phyloP scores from a whole-genome alignment of 148 eudicot species.

The Arctostaphylos glauca region DNA sequence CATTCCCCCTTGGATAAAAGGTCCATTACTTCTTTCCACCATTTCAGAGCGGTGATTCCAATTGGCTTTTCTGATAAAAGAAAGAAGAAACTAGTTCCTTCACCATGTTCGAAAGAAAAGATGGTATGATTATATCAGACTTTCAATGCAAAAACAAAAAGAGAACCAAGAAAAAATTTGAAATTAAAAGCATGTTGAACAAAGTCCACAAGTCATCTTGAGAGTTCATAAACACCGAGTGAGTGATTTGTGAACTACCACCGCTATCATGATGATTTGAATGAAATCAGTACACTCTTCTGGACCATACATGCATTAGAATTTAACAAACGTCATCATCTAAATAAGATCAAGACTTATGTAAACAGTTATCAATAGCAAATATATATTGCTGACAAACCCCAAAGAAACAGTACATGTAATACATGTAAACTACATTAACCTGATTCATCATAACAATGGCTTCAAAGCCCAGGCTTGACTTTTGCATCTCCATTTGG shows the following conservation, averaged over 20 bases:
- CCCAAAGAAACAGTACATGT: not conserved
- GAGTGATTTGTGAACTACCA: not conserved
- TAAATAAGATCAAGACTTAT: not conserved
- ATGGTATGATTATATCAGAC: not conserved
- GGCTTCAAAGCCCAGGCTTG: conserved; percentile 47
- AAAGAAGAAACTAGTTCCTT: not conserved
- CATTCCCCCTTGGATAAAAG: not conserved
- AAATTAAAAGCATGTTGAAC: not conserved
- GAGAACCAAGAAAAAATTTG: not conserved
- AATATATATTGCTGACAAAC: not conserved
- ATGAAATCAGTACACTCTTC: not conserved
- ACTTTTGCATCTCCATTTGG: conserved; percentile 72
- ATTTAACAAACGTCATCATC: not conserved
- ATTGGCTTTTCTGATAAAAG: not conserved
- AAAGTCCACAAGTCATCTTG: conserved; percentile 1
- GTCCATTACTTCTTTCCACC: not conserved
- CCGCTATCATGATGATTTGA: not conserved
- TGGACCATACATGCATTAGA: not conserved
- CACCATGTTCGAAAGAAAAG: not conserved
- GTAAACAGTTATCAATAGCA: not conserved
- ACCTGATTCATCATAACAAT: conserved; percentile 6
- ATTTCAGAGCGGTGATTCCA: not conserved
- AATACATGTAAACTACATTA: not conserved
- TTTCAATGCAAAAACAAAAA: not conserved
- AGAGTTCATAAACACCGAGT: not conserved